Base-by-base conservation (phyloP, 2,329 filamentous ascomycete species). In the Chalara sp. region DNA sequence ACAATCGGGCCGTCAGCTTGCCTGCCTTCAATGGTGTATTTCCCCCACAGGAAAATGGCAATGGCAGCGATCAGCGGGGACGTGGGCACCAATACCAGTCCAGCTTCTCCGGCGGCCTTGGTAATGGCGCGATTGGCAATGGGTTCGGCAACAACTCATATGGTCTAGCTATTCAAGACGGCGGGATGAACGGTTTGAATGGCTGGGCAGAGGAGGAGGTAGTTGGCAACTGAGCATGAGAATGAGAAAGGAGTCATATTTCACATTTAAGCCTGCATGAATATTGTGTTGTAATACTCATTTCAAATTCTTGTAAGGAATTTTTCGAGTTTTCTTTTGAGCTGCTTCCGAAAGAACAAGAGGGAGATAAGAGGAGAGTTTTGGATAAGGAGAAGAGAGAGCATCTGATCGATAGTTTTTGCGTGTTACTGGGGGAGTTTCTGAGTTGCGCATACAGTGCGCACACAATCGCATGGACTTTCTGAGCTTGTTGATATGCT, bases 1-100 rank as follows among this genome's bases (percentile, higher is more conserved):
- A 85, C 68, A 65, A 59, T 35, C 56, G 93, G 37, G 90, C 93
- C 33, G 89, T 96, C 53, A 96, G 90, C 66, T 74, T 99, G 63
- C 93, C 93, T 1, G 81, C 79, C 5, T 76, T 86, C 49, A 81
- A 80, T 0, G 79, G 83, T 67, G 83, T 83, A 48, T 74, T 73
- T 50, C 75, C 70, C 55, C 77, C 40, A 13, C 28, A 74, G 66
- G 56, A 58, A 43, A 53, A 32, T 28, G n/a, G 61, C 41, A 54
- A 57, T 35, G 53, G 51, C 13, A 71, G 68, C 5, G 67, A 68
- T 48, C 67, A 69, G 46, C 76, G 77, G 30, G 74, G 74, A 39
- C 61, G 81, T 51, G 81, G 81, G 8, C 82, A 86, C 62, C 81
- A 84, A 56, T 86, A 85, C 66, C 81, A 84, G 66, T 73, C 75